Evolutionary conservation across 805 yeast species (phyloP).

Genomic region (Lipomyces anomalus): DNA sequence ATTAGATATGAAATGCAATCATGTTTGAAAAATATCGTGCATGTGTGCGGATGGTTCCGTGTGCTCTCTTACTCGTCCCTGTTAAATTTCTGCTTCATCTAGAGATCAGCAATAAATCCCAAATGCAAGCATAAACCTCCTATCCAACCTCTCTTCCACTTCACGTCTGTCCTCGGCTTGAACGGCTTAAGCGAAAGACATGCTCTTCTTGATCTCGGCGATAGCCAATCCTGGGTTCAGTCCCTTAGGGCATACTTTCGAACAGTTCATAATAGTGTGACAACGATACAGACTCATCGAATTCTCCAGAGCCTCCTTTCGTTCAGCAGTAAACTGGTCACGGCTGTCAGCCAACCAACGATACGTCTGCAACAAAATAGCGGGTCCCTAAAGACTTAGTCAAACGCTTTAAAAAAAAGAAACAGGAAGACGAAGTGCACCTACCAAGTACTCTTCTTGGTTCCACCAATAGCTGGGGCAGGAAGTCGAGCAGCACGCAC

Average conservation of each 20-base stretch:
- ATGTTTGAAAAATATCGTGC: no score
- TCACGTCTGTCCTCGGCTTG: no score
- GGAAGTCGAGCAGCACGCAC: conserved; percentile 98
- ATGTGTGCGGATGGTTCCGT: no score
- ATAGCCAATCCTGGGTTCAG: conserved; percentile 96
- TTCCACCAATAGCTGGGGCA: conserved; percentile 99
- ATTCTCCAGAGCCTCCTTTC: conserved; percentile 89
- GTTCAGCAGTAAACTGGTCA: conserved; percentile 76
- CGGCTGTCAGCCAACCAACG: conserved; percentile 98
- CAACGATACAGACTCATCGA: conserved; percentile 97
- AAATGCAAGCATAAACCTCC: no score
- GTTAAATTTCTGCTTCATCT: no score
- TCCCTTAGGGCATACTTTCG: conserved; percentile 97
- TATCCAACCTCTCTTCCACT: no score
- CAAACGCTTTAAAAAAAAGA: no score
- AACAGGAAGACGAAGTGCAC: no score
- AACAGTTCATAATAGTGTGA: conserved; percentile 98
- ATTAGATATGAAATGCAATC: no score
- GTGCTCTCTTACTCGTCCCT: no score
- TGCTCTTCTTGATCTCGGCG: conserved; percentile 91
- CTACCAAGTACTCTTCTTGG: conserved; percentile 93
- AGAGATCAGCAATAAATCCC: no score
- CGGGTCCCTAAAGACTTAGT: no score
- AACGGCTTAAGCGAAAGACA: conserved; percentile 60
- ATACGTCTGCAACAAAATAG: conserved; percentile 97